Evolutionary conservation across 2,329 filamentous ascomycete genomes (phyloP), one percentile per base, ranked within the genome.

Genomic region (Karstenula rhodostoma): DNA sequence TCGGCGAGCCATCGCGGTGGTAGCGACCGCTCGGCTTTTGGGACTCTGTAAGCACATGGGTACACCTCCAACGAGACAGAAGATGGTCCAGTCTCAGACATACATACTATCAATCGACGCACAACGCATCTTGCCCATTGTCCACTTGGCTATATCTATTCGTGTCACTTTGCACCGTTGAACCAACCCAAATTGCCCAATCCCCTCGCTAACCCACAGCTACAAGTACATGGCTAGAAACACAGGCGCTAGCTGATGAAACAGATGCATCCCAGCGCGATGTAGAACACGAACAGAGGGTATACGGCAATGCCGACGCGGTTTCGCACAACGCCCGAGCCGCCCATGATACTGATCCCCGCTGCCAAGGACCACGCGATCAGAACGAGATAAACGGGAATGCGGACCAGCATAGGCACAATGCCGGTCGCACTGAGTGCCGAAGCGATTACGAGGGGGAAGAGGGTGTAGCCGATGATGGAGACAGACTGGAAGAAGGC

Each of bases 401-500:
- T 92, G 58, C 95, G 86, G 6, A 90, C 87, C 66, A 98, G 91
- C 69, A 88, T 90, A 44, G 89, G 90, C 8, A 98, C 85, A 29
- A 55, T 13, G 53, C 87, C 85, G 33, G 99, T 75, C 0, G 94
- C 94, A 58, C 93, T 97, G 65, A 99, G 87, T 54, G 97, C 82
- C 1, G 94, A 89, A 8, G 96, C 96, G 68, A 99, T 91, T 70
- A 98, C 95, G 56, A 99, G 87, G 1, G 95, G 95, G 81, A 99
- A 99, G 58, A 99, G 87, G 1, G 95, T 99, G 80, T 99, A 99
- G 48, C 95, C 95, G 76, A 99, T 99, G 71, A 99, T 96, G 79
- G 94, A 98, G 68, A 99, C 87, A 59, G 93, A 96, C 79, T 99
- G 95, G 74, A 96, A 95, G 78, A 99, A 99, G 19, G 95, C 97